Evolutionary conservation across 768 basidiomycete species (phyloP), one percentile per base, ranked within the genome.

Genomic region (Tubosaeta sp.): DNA sequence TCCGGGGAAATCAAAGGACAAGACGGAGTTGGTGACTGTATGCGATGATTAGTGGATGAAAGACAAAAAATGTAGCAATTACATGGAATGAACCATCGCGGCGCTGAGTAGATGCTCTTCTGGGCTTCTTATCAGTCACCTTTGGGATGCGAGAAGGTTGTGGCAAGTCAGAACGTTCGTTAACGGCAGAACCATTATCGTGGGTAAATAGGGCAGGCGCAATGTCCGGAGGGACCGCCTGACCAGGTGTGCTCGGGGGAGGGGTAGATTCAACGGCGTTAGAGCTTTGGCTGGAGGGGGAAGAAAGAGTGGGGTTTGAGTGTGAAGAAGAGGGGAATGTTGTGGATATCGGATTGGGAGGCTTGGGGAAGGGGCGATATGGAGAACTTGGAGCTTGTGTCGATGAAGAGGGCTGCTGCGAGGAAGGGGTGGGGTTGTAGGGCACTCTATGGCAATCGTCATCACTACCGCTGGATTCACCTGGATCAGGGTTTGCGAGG

Each of bases 201-300:
- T 71, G 66, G 46, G 67, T 64, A 50, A 76, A 75, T 10, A 67
- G 62, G 11, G 69, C 44, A 29, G 75, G 59, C 54, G 73, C 74
- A 35, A 72, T 55, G 39, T 68, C 73, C 21, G 75, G 71, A 46
- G 73, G 79, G 16, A 64, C 70, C 27, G 70, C 69, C 56, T 79
- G 72, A 44, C 75, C 78, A 12, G 86, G 84, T 11, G 86, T 85
- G 59, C 75, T 78, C 24, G 85, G 85, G 4, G 86, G 84, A 50
- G 87, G 84, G n/a, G 84, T 82, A 3, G 83, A 79, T 54, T 85
- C 84, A 44, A 81, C 76, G 35, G 74, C 75, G 55, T 70, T 73
- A 42, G 87, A 88, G 60, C 79, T 80, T 42, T 82, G 77, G 59
- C 77, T 83, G 47, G 84, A 86, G 18, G 87, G 84, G 3, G 87